Conservation (phyloP, 164 flowering plant species). For the Annona cherimola region DNA sequence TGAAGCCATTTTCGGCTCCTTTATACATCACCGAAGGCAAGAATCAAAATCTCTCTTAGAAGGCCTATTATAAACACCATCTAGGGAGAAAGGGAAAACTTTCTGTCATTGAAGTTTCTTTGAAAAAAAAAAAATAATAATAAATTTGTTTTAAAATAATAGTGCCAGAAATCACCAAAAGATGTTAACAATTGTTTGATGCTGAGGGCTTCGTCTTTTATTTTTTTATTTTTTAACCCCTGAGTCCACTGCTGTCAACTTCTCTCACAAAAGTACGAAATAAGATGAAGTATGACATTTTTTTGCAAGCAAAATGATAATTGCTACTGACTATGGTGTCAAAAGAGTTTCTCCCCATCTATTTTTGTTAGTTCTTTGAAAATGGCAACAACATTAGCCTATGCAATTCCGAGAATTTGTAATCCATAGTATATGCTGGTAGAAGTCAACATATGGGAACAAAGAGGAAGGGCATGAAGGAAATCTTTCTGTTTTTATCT, state of each 20-base stretch:
- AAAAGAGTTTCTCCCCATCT: neutral
- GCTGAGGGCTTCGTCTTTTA: neutral
- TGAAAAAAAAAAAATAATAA: too few relatives aligned
- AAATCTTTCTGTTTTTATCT: neutral
- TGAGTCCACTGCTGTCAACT: neutral
- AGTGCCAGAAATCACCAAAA: too few relatives aligned
- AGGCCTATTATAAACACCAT: neutral
- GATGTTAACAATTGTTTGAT: too few relatives aligned
- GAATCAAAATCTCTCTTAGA: slow-evolving; percentile 12
- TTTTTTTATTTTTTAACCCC: neutral
- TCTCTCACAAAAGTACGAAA: neutral
- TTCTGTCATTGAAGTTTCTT: too few relatives aligned
- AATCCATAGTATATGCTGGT: neutral
- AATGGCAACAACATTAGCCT: neutral
- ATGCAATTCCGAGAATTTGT: neutral
- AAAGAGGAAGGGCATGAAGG: too few relatives aligned
- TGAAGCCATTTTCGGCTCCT: slow-evolving; percentile 55
- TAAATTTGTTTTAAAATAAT: too few relatives aligned
- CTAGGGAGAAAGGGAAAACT: neutral
- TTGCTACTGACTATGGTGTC: neutral
- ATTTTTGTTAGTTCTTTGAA: neutral
- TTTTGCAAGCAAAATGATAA: too few relatives aligned
- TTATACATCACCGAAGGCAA: slow-evolving; percentile 73
- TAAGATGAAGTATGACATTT: neutral
- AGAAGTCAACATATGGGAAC: too few relatives aligned